Conservation (phyloP, 2,329 filamentous ascomycete genomes). For the Alternaria angustiovoidea region DNA sequence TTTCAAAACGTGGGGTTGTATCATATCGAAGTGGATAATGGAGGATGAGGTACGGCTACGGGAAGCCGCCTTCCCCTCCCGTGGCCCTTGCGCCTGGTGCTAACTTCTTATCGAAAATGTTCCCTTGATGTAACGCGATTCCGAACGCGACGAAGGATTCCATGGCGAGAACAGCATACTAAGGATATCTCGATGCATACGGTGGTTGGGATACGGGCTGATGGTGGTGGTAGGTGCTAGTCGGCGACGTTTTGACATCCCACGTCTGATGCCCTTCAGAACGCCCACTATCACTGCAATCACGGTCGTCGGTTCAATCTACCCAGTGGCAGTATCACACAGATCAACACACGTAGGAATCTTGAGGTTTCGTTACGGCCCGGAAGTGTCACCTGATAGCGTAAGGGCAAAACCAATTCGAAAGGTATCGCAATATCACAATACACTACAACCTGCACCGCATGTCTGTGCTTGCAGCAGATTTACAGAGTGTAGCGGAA, state of each 20-base stretch:
- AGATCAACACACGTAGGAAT: background rate
- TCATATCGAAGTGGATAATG: background rate
- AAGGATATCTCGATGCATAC: background rate
- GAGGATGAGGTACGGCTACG: background rate
- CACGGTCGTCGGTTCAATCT: background rate
- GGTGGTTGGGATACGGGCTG: background rate
- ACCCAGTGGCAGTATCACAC: background rate
- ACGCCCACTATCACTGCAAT: background rate
- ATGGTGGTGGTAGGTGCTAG: background rate
- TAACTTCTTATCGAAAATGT: slow-evolving; percentile 4
- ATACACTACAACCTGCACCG: background rate
- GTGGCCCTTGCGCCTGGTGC: background rate
- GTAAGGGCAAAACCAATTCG: background rate
- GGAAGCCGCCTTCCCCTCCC: background rate
- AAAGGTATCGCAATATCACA: background rate
- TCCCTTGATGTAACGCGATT: background rate
- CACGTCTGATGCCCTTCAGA: background rate
- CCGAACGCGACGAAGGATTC: background rate
- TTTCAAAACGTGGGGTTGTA: slow-evolving; percentile 1
- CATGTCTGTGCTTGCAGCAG: background rate
- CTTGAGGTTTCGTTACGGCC: background rate
- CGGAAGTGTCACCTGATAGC: background rate
- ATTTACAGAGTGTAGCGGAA: slow-evolving; percentile 20
- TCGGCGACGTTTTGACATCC: background rate
- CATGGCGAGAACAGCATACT: background rate